Evolutionary conservation across 805 yeast genomes (phyloP).

Genomic region (Suhomyces prunicola): DNA sequence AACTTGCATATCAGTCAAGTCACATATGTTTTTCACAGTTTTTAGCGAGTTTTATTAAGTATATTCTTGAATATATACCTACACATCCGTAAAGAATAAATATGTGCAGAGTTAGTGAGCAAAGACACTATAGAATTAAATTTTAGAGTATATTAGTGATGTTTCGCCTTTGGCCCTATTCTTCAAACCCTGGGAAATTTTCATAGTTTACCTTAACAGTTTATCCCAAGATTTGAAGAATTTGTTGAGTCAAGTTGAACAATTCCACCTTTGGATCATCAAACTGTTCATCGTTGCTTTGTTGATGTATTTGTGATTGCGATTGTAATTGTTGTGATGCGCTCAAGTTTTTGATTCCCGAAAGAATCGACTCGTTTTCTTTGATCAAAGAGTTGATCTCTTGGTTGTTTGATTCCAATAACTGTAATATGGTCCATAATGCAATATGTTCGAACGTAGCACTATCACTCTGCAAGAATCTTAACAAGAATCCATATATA

Average conservation of each 20-base stretch:
- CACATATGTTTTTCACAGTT: background rate
- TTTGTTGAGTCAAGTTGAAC: constrained; percentile 65
- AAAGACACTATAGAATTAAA: constrained; percentile 3
- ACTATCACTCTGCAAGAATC: constrained; percentile 79
- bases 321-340: constrained; percentile 36
- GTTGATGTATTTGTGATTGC: constrained; percentile 19
- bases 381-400: constrained; percentile 57
- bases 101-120: background rate
- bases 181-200: background rate
- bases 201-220: background rate
- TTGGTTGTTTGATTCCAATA: constrained; percentile 79
- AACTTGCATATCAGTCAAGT: background rate
- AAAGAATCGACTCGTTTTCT: constrained; percentile 50
- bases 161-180: background rate
- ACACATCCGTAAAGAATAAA: background rate
- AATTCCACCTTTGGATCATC: constrained; percentile 66
- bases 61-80: background rate
- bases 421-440: constrained; percentile 91
- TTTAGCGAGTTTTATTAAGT: background rate
- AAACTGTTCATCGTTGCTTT: constrained; percentile 28
- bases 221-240: constrained; percentile 50
- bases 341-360: constrained; percentile 50
- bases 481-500: constrained; percentile 73
- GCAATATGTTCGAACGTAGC: constrained; percentile 98
- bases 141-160: constrained; percentile 1